A percentile compares a stretch with the other conserved stretches of the same genome.
Conservation (phyloP, 1,284 basidiomycete species). For the Cutaneotrichosporon daszewskae region DNA sequence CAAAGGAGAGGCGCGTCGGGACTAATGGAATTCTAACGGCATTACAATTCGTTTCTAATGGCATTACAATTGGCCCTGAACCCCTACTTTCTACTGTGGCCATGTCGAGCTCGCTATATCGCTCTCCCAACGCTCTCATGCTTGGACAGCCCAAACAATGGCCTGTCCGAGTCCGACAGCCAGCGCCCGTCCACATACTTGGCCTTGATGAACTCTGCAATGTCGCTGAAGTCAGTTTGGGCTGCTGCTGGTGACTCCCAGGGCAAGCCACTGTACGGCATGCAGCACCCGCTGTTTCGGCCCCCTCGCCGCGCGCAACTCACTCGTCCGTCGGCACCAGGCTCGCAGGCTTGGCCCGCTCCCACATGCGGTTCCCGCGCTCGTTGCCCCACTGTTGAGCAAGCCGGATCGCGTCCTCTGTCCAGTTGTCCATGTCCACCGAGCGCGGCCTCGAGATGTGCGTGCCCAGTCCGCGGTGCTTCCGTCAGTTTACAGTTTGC, state of each 20-base stretch:
- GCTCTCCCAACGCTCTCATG: too few relatives aligned
- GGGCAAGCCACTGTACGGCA: background rate
- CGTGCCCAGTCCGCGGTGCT: slow-evolving; percentile 51
- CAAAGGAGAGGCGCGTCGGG: background rate
- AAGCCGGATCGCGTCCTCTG: slow-evolving; percentile 41
- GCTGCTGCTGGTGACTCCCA: too few relatives aligned
- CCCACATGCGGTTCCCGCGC: slow-evolving; percentile 46
- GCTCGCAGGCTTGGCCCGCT: slow-evolving; percentile 28
- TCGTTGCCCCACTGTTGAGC: slow-evolving; percentile 48
- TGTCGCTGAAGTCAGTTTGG: slow-evolving; percentile 21
- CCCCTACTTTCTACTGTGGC: too few relatives aligned
- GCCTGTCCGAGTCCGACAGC: slow-evolving; percentile 27
- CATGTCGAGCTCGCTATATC: too few relatives aligned
- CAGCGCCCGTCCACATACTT: slow-evolving; percentile 49
- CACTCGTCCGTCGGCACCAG: slow-evolving; percentile 35
- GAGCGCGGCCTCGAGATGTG: slow-evolving; percentile 52
- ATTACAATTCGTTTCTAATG: background rate
- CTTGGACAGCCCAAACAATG: slow-evolving; percentile 15
- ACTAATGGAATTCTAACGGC: background rate
- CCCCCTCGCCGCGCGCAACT: slow-evolving; percentile 27
- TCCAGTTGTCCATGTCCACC: slow-evolving; percentile 53
- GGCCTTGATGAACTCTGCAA: slow-evolving; percentile 40
- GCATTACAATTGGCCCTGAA: background rate
- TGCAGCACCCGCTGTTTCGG: background rate
- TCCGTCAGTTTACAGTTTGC: background rate